phyloP scores from a whole-genome alignment of 1,139 yeast genomes.

The Candida smagusa region DNA sequence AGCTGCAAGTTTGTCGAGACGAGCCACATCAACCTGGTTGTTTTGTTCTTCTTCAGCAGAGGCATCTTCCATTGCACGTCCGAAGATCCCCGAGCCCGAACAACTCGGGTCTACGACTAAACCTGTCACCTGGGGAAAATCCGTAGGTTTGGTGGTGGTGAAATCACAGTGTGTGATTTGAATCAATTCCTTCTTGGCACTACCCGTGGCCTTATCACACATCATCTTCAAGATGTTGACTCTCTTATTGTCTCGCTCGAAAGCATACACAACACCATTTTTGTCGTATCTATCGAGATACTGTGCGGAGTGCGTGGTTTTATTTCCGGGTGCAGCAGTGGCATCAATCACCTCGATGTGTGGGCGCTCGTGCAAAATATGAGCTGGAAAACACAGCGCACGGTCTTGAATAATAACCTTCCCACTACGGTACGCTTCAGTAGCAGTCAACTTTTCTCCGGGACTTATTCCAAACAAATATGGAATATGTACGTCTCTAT shows the following conservation, averaged over 20 bases:
- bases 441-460: conserved; percentile 58
- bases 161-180: conserved; percentile 81
- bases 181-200: conserved; percentile 42
- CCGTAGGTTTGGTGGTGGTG: conserved; percentile 61
- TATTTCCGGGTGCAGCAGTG: conserved; percentile 98
- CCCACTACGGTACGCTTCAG: conserved; percentile 69
- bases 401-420: conserved; percentile 88
- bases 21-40: conserved; percentile 47
- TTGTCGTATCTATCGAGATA: conserved; percentile 31
- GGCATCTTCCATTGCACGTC: conserved; percentile 63
- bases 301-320: conserved; percentile 89
- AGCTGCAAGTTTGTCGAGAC: conserved; percentile 73
- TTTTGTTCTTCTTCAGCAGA: conserved; percentile 35
- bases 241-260: conserved; percentile 78
- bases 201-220: conserved; percentile 77
- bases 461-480: conserved; percentile 82
- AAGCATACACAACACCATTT: conserved; percentile 61
- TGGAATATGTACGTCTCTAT: conserved; percentile 68
- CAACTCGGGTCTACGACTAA: conserved; percentile 95
- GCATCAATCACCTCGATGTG: conserved; percentile 74
- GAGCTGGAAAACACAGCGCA: conserved; percentile 95
- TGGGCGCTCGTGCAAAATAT: conserved; percentile 51
- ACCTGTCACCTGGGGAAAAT: conserved; percentile 68
- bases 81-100: conserved; percentile 96
- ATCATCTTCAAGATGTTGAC: conserved; percentile 71